Evolutionary conservation across 2,329 filamentous ascomycete genomes (phyloP).

Genomic region (Epichloe coenophiala): DNA sequence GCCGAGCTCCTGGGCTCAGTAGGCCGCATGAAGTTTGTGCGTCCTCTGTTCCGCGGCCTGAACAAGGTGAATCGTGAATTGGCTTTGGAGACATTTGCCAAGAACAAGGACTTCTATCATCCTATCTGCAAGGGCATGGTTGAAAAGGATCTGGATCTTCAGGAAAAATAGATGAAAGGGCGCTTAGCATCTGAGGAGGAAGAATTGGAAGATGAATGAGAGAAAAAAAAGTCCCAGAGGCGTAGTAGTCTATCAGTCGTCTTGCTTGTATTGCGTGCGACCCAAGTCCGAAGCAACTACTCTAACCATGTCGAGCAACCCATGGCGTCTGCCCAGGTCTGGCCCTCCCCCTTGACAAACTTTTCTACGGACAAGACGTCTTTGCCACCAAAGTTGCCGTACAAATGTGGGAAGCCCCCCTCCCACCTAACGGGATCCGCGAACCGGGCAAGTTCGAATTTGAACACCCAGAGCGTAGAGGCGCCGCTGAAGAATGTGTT

Average conservation of each 20-base stretch:
- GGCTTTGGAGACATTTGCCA: slow-evolving; percentile 71
- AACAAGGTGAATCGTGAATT: slow-evolving; percentile 60
- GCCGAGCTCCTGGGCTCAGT: slow-evolving; percentile 66
- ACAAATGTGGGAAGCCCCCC: slow-evolving; percentile 44
- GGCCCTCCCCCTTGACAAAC: slow-evolving; percentile 30
- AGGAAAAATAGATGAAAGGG: slow-evolving; percentile 5
- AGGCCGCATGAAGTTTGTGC: slow-evolving; percentile 94
- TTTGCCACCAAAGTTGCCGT: slow-evolving; percentile 39
- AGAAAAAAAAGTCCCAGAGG: too few relatives aligned
- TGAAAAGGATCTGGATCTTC: slow-evolving; percentile 60
- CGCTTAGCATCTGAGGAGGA: neutral
- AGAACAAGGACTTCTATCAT: slow-evolving; percentile 87
- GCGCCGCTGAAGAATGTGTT: slow-evolving; percentile 28
- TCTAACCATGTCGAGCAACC: slow-evolving; percentile 27
- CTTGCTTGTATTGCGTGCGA: neutral
- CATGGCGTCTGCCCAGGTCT: slow-evolving; percentile 35
- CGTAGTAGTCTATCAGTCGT: too few relatives aligned
- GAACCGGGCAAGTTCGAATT: slow-evolving; percentile 35
- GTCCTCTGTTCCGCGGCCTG: slow-evolving; percentile 67
- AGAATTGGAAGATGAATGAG: neutral
- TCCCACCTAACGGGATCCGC: slow-evolving; percentile 39
- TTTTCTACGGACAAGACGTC: slow-evolving; percentile 34
- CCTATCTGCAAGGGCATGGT: slow-evolving; percentile 81
- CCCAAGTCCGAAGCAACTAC: slow-evolving; percentile 10
- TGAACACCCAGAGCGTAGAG: slow-evolving; percentile 34